These are phyloP conservation scores for Pichia sp. DNA, from an alignment of 1,139 yeast genomes.

Conservation along the genomic window DNA sequence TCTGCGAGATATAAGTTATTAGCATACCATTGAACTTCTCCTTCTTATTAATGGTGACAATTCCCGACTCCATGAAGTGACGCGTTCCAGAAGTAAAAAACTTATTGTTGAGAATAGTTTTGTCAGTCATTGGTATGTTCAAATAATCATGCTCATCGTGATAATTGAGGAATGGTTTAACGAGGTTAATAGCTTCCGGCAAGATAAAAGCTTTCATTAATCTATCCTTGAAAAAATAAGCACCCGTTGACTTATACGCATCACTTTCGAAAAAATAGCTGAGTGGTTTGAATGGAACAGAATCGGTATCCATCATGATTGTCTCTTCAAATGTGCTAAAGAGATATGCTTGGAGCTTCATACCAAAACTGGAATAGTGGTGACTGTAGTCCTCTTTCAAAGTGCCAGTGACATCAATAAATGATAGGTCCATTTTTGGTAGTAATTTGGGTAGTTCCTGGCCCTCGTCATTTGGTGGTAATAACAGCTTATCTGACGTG, in stretches of 20 bases:
- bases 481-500: constrained; percentile 22
- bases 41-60: constrained; percentile 38
- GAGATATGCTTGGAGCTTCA: constrained; percentile 41
- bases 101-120: constrained; percentile 22
- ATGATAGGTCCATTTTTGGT: constrained; percentile 35
- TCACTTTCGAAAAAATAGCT: constrained; percentile 28
- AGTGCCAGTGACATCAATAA: constrained; percentile 36
- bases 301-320: constrained; percentile 47
- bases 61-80: constrained; percentile 53
- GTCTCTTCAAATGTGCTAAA: constrained; percentile 46
- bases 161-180: constrained; percentile 37
- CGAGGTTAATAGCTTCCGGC: constrained; percentile 42
- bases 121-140: constrained; percentile 15
- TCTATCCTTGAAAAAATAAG: constrained; percentile 38
- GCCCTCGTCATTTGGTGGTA: constrained; percentile 24
- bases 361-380: constrained; percentile 37
- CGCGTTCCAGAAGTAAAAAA: constrained; percentile 39
- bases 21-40: constrained; percentile 40
- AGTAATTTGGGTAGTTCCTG: constrained; percentile 20
- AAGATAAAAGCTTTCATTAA: constrained; percentile 27
- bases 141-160: constrained; percentile 22
- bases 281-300: constrained; percentile 39
- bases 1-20: constrained; percentile 35
- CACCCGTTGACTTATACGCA: constrained; percentile 28
- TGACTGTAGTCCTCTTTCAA: constrained; percentile 27